phyloP scores from a whole-genome alignment of 2,329 filamentous ascomycete genomes.

The Aspergillus brunneoviolaceus region DNA sequence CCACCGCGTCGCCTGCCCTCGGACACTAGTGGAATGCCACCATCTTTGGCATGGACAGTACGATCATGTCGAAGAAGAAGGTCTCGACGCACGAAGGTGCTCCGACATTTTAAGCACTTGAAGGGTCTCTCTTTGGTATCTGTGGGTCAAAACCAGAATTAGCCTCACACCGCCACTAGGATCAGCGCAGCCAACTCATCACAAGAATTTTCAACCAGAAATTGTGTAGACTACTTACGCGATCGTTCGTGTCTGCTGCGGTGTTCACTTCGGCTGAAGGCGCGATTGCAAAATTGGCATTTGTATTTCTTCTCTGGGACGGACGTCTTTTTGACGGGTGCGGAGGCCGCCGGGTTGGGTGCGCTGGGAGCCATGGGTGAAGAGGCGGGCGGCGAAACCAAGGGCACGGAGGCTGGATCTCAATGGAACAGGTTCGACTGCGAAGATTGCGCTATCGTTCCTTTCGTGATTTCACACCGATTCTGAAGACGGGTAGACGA shows the following conservation, averaged over 20 bases:
- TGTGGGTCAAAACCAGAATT: constrained; percentile 40
- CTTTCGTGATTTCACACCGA: constrained; percentile 44
- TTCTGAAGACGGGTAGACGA: constrained; percentile 44
- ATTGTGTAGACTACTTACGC: constrained; percentile 67
- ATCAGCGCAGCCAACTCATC: neutral
- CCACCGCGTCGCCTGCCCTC: constrained; percentile 74
- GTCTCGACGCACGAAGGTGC: constrained; percentile 97
- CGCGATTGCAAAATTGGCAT: constrained; percentile 96
- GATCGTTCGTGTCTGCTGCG: constrained; percentile 95
- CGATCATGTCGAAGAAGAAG: constrained; percentile 94
- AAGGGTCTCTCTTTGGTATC: constrained; percentile 98
- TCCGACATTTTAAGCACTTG: constrained; percentile 97
- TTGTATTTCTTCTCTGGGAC: constrained; percentile 98
- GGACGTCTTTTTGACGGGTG: constrained; percentile 76
- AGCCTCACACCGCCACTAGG: neutral
- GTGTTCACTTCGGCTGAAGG: constrained; percentile 96
- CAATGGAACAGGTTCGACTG: constrained; percentile 28
- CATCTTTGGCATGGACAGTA: constrained; percentile 97
- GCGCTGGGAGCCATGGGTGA: constrained; percentile 47
- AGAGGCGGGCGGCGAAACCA: constrained; percentile 16
- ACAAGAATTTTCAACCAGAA: neutral
- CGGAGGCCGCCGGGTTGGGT: constrained; percentile 66
- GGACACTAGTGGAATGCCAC: constrained; percentile 87
- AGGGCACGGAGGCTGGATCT: constrained; percentile 22
- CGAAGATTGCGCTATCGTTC: constrained; percentile 37